Evolutionary conservation across 768 basidiomycete species (phyloP), one percentile per base, ranked within the genome.

Genomic region (Russula sp.): DNA sequence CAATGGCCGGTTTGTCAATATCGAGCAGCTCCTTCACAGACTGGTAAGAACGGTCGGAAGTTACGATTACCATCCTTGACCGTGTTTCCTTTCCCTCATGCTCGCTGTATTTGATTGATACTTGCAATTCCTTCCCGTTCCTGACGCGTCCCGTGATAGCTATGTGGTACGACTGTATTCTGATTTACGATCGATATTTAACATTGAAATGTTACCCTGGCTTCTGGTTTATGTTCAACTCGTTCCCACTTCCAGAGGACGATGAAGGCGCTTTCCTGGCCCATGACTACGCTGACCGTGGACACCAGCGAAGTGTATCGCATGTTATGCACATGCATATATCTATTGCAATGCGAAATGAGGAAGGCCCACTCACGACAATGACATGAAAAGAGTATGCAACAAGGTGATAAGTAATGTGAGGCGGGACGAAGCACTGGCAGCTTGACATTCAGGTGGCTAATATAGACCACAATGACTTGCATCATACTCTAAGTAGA

Each of bases 341-440:
- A 50, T 61, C n/a, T 48, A 49, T 16, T 49, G 40, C 54, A 32
- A 42, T 55, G 54, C 47, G 45, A 56, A 50, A 22, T 48, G 35
- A 6, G 34, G 44, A 39, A 54, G n/a, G 10, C 20, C 18, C 11
- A 42, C 31, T 53, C 39, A 50, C 40, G 22, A 42, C 20, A 40
- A 54, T 37, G 51, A 44, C 20, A 11, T 10, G 42, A 45, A 13
- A 60, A 27, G 14, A 9, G 20, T 13, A 47, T 45, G 34, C 4
- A n/a, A 32, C 14, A 31, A n/a, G 37, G 16, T 22, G 34, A 10
- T 14, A 35, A 37, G n/a, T 8, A 22, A 27, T 64, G 40, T 27
- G n/a, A 40, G 48, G 31, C 49, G 39, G 53, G 22, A 22, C n/a
- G n/a, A 20, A 50, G 27, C n/a, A n/a, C n/a, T n/a, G n/a, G n/a